phyloP scores from a whole-genome alignment of 1,284 basidiomycete genomes.

The Flammula alnicola region DNA sequence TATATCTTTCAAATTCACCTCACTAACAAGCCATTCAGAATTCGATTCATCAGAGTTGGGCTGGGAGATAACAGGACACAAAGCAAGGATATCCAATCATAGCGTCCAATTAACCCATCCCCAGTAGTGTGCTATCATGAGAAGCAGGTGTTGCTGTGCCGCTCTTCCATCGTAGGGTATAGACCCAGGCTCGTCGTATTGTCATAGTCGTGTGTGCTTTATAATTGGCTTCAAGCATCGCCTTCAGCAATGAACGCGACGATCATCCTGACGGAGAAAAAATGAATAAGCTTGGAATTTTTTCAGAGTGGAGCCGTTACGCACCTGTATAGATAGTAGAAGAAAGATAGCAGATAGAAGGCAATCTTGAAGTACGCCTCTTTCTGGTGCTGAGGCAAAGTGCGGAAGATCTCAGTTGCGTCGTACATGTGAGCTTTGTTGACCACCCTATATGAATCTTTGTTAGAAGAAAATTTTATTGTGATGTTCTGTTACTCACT shows the following conservation, averaged over 20 bases:
- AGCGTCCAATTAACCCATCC: slow-evolving; percentile 14
- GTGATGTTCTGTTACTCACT: slow-evolving; percentile 62
- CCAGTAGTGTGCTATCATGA: slow-evolving; percentile 2
- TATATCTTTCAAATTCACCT: neutral
- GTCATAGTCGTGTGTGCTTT: slow-evolving; percentile 14
- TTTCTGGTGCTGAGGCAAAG: slow-evolving; percentile 93
- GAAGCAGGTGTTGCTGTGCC: slow-evolving; percentile 9
- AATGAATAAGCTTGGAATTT: neutral
- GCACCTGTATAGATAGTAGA: slow-evolving; percentile 95
- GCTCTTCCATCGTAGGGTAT: slow-evolving; percentile 11
- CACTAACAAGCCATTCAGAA: neutral
- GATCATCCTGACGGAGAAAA: slow-evolving; percentile 67
- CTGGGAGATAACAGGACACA: neutral
- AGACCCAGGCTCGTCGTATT: slow-evolving; percentile 15
- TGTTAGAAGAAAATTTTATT: slow-evolving; percentile 35
- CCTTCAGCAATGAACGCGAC: slow-evolving; percentile 82
- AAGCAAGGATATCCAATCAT: slow-evolving; percentile 11
- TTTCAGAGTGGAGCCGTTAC: slow-evolving; percentile 43
- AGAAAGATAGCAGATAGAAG: slow-evolving; percentile 92
- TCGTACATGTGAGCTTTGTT: slow-evolving; percentile 98
- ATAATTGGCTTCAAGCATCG: slow-evolving; percentile 37
- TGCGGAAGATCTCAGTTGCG: slow-evolving; percentile 98
- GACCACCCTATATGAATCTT: slow-evolving; percentile 74
- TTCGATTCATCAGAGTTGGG: slow-evolving; percentile 3
- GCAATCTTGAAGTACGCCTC: slow-evolving; percentile 96